Percentiles rank a stretch among this genome's conserved stretches.
phyloP scores from a whole-genome alignment of 164 flowering plant genomes.

The Aristolochia fimbriata region DNA sequence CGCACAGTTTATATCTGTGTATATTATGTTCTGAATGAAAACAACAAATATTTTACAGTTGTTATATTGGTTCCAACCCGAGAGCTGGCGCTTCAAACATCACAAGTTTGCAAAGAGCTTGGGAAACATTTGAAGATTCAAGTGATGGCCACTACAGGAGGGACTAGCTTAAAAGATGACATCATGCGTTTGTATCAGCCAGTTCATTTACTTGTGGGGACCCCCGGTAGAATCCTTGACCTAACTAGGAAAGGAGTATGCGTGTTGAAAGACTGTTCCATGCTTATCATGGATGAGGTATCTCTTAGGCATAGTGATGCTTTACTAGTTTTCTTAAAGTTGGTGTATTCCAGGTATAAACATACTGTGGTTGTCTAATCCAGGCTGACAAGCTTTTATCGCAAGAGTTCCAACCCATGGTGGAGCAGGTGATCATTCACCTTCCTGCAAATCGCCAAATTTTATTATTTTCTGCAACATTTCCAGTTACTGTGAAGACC shows the following conservation, averaged over 20 bases:
- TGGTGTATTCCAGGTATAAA: not conserved
- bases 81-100: conserved; percentile 96
- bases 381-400: conserved; percentile 98
- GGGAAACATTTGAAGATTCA: conserved; percentile 90
- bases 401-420: conserved; percentile 91
- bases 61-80: conserved; percentile 91
- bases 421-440: conserved; percentile 81
- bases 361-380: not conserved
- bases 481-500: conserved; percentile 93
- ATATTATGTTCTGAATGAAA: not conserved
- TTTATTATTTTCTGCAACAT: conserved; percentile 96
- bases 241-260: conserved; percentile 92
- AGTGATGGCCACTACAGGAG: conserved; percentile 97
- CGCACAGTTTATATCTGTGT: no score
- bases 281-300: conserved; percentile 99
- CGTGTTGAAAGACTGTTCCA: conserved; percentile 64
- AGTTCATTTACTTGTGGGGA: conserved; percentile 95
- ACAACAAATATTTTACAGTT: conserved; percentile 26
- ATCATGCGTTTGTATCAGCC: conserved; percentile 98
- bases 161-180: conserved; percentile 95
- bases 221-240: conserved; percentile 95
- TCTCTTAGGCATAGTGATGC: not conserved
- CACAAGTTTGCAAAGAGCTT: conserved; percentile 98
- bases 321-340: not conserved
- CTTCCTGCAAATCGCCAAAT: conserved; percentile 70